Percentiles rank a stretch among this genome's conserved stretches.
These are phyloP conservation scores for Bondarzewia mesenterica DNA, from an alignment of 1,284 basidiomycete genomes.

Conservation along the genomic window DNA sequence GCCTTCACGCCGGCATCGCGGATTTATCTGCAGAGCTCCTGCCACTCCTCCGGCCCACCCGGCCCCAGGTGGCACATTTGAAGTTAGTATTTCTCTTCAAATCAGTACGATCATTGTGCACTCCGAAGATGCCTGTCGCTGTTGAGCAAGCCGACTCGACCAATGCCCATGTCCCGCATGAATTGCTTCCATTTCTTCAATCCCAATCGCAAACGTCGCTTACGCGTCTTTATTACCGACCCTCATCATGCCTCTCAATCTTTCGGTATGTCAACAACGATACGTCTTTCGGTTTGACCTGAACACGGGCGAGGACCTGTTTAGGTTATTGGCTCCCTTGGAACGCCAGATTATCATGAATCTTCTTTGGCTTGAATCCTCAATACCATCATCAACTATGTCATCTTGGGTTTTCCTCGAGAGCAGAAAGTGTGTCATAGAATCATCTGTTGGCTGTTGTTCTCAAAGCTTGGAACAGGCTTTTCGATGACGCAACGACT, in stretches of 20 bases:
- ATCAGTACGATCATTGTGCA: too few species aligned
- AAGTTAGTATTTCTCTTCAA: too few species aligned
- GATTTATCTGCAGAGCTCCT: too few species aligned
- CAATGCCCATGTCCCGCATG: conserved; percentile 34
- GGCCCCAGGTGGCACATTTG: too few species aligned
- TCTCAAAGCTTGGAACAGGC: conserved; percentile 33
- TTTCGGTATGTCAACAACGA: conserved; percentile 55
- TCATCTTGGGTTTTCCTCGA: conserved; percentile 78
- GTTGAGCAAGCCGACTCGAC: conserved; percentile 6
- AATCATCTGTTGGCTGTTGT: background rate
- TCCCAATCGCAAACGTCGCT: conserved; percentile 81
- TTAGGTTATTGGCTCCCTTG: conserved; percentile 76
- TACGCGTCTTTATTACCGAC: conserved; percentile 79
- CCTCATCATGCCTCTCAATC: conserved; percentile 90
- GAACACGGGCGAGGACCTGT: conserved; percentile 14
- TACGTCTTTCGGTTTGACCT: conserved; percentile 8
- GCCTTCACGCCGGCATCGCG: background rate
- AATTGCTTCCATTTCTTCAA: conserved; percentile 77
- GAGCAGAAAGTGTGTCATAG: conserved; percentile 50
- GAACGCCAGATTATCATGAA: conserved; percentile 91
- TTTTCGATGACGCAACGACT: conserved; percentile 62
- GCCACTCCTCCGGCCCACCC: too few species aligned
- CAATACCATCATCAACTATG: conserved; percentile 66
- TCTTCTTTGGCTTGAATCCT: conserved; percentile 83
- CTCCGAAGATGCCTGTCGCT: conserved; percentile 8